Percentiles rank a stretch among this genome's conserved stretches.
These are phyloP conservation scores for Cystofilobasidium capitatum DNA, from an alignment of 768 basidiomycete genomes.

Conservation along the genomic window DNA sequence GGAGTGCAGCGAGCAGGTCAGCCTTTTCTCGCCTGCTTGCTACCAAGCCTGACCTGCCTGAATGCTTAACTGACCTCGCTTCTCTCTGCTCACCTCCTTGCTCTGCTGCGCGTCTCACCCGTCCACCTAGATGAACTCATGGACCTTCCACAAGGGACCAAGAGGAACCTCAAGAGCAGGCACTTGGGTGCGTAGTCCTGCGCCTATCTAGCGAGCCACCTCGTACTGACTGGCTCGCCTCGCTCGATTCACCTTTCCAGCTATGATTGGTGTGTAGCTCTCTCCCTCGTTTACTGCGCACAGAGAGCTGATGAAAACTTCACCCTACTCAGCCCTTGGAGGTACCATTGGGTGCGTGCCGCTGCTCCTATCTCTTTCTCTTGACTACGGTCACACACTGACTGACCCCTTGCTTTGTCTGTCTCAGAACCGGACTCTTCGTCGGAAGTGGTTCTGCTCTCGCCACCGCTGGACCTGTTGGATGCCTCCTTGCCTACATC, in stretches of 20 bases:
- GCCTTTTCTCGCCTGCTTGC: no score
- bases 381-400: not conserved
- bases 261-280: not conserved
- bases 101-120: no score
- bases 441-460: slow-evolving; percentile 1
- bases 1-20: no score
- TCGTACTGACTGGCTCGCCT: not conserved
- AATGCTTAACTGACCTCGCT: no score
- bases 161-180: slow-evolving; percentile 14
- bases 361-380: not conserved
- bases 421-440: slow-evolving; percentile 3
- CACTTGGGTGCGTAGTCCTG: slow-evolving; percentile 5
- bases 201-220: not conserved
- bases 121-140: not conserved
- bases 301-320: not conserved
- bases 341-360: slow-evolving; percentile 4
- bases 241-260: not conserved
- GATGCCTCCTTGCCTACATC: slow-evolving; percentile 7
- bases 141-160: not conserved
- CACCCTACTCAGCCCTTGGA: not conserved
- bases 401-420: not conserved
- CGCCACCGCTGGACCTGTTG: slow-evolving; percentile 1
- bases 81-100: not conserved
- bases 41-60: no score
- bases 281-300: not conserved